Conservation (phyloP, 805 yeast genomes). For the Komagataella phaffii region DNA sequence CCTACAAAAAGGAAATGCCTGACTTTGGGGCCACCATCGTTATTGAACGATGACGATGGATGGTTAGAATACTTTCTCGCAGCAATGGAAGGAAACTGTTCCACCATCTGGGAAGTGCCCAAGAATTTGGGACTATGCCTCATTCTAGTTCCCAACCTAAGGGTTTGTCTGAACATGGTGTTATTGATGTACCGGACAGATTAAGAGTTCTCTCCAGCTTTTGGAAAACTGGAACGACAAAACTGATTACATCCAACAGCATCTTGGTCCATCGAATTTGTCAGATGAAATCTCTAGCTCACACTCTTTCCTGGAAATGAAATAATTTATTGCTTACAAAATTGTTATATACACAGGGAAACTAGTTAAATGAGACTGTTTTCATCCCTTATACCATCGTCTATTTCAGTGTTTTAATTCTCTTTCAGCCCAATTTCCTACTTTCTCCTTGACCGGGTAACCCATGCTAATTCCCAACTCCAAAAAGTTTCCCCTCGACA, state of each 20-base stretch:
- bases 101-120: neutral
- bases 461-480: neutral
- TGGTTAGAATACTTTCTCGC: neutral
- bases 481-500: neutral
- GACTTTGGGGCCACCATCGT: slow-evolving; percentile 22
- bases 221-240: no score
- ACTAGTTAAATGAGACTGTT: neutral
- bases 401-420: no score
- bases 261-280: neutral
- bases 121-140: neutral
- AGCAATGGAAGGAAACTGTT: neutral
- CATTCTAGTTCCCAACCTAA: neutral
- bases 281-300: no score
- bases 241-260: neutral
- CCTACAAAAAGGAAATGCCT: slow-evolving; percentile 27
- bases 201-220: neutral
- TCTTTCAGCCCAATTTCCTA: no score
- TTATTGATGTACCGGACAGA: neutral
- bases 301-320: no score
- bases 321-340: neutral
- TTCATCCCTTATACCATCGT: neutral
- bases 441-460: neutral
- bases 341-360: neutral
- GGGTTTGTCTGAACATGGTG: neutral
- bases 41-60: neutral